Conservation (phyloP, 768 basidiomycete genomes). For the Mycena belliarum region DNA sequence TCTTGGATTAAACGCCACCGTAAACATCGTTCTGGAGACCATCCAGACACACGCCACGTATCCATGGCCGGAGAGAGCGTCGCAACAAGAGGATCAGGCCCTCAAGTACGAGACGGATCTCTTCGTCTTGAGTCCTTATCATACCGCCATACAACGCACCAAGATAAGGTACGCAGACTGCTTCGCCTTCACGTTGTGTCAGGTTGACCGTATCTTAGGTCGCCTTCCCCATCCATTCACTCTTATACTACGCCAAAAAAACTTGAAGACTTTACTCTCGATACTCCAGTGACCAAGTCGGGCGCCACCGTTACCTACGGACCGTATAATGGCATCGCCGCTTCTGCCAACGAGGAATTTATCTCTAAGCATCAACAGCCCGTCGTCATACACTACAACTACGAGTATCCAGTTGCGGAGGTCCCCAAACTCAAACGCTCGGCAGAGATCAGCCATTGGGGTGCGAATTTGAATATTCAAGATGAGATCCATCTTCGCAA, state of each 20-base stretch:
- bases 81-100: slow-evolving; percentile 76
- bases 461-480: slow-evolving; percentile 89
- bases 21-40: slow-evolving; percentile 79
- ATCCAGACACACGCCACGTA: slow-evolving; percentile 76
- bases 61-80: slow-evolving; percentile 73
- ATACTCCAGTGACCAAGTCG: slow-evolving; percentile 66
- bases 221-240: slow-evolving; percentile 68
- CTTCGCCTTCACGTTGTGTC: neutral
- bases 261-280: slow-evolving; percentile 58
- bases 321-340: slow-evolving; percentile 76
- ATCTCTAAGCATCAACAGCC: slow-evolving; percentile 61
- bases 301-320: slow-evolving; percentile 87
- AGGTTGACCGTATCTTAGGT: slow-evolving; percentile 40
- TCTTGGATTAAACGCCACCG: slow-evolving; percentile 56
- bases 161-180: slow-evolving; percentile 67
- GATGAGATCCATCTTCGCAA: slow-evolving; percentile 87
- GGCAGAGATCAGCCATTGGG: slow-evolving; percentile 97
- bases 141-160: slow-evolving; percentile 77
- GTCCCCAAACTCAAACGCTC: slow-evolving; percentile 69
- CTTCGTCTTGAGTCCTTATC: slow-evolving; percentile 84
- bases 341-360: slow-evolving; percentile 59
- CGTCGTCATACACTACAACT: slow-evolving; percentile 76
- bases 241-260: slow-evolving; percentile 71
- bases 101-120: slow-evolving; percentile 77
- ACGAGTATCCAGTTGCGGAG: slow-evolving; percentile 80